A percentile compares a stretch with the other conserved stretches of the same genome.
Conservation (phyloP, 2,329 filamentous ascomycete species). For the Fusarium haematococcum region DNA sequence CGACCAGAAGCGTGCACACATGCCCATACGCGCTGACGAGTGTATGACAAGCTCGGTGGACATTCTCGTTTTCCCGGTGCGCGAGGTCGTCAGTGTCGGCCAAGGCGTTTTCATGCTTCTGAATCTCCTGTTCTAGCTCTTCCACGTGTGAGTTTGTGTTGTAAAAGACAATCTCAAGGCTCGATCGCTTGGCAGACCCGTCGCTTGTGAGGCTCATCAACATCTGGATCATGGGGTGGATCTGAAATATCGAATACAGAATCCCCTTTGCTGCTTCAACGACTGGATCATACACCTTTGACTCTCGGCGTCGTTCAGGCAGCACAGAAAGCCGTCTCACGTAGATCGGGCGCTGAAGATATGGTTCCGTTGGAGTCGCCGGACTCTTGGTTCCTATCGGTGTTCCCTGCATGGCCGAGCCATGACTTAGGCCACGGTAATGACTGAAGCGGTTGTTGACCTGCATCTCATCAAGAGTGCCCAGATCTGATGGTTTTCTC, state of each 20-base stretch:
- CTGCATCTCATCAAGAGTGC: slow-evolving; percentile 72
- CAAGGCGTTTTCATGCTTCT: slow-evolving; percentile 66
- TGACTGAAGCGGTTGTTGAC: slow-evolving; percentile 75
- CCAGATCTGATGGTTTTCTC: slow-evolving; percentile 69
- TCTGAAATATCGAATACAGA: slow-evolving; percentile 75
- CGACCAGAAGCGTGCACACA: slow-evolving; percentile 70
- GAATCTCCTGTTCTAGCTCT: slow-evolving; percentile 73
- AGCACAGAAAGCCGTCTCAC: slow-evolving; percentile 73
- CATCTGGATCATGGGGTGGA: slow-evolving; percentile 76
- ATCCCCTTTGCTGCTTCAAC: slow-evolving; percentile 75
- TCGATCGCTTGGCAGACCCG: slow-evolving; percentile 70
- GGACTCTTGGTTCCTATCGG: slow-evolving; percentile 62
- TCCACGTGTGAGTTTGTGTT: slow-evolving; percentile 76
- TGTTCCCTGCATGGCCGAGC: slow-evolving; percentile 73
- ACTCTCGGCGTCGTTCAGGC: slow-evolving; percentile 72
- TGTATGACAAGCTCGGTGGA: slow-evolving; percentile 72
- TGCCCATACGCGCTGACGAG: slow-evolving; percentile 74
- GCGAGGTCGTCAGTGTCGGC: slow-evolving; percentile 60
- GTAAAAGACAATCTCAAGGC: slow-evolving; percentile 75
- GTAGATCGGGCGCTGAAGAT: slow-evolving; percentile 70
- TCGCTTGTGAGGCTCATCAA: slow-evolving; percentile 72
- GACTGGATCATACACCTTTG: slow-evolving; percentile 69
- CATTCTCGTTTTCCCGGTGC: slow-evolving; percentile 70
- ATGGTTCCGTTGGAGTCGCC: slow-evolving; percentile 69
- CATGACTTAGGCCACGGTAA: slow-evolving; percentile 74